Percentiles rank a stretch among this genome's conserved stretches.
Conservation (phyloP, 2,329 filamentous ascomycete species). For the Akanthomyces lecanii region DNA sequence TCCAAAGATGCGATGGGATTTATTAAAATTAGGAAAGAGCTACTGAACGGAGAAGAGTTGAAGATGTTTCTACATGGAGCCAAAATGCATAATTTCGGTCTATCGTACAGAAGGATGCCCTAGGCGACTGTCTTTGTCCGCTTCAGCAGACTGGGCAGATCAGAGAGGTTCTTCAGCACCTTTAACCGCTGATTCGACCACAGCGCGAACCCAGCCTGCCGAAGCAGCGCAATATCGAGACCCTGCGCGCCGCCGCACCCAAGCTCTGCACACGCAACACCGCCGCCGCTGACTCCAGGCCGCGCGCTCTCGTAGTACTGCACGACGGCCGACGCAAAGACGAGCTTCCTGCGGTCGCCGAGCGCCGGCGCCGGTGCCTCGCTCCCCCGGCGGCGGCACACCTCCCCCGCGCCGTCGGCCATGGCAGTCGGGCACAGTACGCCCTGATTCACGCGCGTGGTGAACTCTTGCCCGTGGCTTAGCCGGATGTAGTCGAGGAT, state of each 20-base stretch:
- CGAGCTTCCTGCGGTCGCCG: constrained; percentile 1
- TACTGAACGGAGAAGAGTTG: background rate
- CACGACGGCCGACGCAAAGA: constrained; percentile 2
- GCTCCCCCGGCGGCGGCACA: background rate
- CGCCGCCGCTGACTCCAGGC: background rate
- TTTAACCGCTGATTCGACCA: constrained; percentile 14
- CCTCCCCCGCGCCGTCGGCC: background rate
- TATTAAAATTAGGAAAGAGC: too few species aligned
- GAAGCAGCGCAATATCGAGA: constrained; percentile 2
- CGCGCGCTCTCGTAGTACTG: constrained; percentile 10
- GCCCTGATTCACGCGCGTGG: constrained; percentile 10
- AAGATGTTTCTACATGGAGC: background rate
- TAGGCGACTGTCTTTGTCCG: background rate
- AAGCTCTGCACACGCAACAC: background rate
- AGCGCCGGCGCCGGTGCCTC: constrained; percentile 3
- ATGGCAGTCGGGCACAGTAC: background rate
- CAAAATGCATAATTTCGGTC: background rate
- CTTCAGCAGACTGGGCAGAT: background rate
- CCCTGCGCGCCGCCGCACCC: background rate
- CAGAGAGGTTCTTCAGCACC: background rate
- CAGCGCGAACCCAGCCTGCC: constrained; percentile 12
- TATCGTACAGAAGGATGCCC: background rate
- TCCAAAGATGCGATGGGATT: too few species aligned
- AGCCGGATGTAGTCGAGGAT: constrained; percentile 1
- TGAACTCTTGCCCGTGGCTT: background rate